A percentile compares a stretch with the other conserved stretches of the same genome.
phyloP scores from a whole-genome alignment of 1,284 basidiomycete species.

The Dichomitus squalens region DNA sequence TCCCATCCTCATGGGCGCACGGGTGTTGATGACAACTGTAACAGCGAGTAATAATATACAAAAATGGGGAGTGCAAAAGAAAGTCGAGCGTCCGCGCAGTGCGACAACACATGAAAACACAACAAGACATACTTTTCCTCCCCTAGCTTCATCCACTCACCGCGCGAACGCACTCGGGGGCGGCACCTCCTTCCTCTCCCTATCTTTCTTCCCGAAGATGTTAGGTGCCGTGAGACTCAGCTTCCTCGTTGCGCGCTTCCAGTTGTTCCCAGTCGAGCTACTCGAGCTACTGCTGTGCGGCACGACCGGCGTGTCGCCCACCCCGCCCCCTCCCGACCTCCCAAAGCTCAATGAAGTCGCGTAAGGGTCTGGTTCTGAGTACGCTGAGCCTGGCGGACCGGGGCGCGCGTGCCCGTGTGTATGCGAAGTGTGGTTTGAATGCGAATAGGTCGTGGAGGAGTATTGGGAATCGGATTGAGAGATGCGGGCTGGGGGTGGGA shows the following conservation, averaged over 20 bases:
- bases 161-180: constrained; percentile 18
- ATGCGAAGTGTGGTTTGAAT: not conserved
- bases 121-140: not conserved
- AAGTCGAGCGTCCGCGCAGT: not conserved
- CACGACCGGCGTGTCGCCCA: constrained; percentile 23
- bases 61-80: not conserved
- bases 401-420: not conserved
- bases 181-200: constrained; percentile 12
- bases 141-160: not conserved
- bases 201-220: constrained; percentile 57
- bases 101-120: not conserved
- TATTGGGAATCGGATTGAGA: not conserved
- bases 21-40: not conserved
- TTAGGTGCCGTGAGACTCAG: constrained; percentile 67
- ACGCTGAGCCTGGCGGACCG: not conserved
- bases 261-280: constrained; percentile 9
- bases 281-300: not conserved
- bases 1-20: not conserved
- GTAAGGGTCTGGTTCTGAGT: not conserved
- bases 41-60: not conserved
- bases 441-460: too few relatives aligned
- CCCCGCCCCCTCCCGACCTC: constrained; percentile 13
- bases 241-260: constrained; percentile 60
- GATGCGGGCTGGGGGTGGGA: not conserved
- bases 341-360: constrained; percentile 5